Evolutionary conservation across 2,329 filamentous ascomycete genomes (phyloP).

Genomic region (Colletotrichum agaves): DNA sequence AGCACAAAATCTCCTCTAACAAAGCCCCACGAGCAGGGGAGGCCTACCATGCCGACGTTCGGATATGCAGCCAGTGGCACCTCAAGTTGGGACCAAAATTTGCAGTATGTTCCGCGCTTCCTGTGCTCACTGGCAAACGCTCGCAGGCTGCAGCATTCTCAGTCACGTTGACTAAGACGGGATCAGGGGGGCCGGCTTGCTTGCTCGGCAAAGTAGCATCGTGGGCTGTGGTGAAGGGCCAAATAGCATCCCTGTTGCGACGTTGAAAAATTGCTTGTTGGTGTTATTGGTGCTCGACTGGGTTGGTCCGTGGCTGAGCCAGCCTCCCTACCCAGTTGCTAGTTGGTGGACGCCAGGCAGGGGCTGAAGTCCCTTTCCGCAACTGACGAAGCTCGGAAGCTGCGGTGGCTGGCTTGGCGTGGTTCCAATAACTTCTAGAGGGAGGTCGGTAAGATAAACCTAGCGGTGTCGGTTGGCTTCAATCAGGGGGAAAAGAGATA

Average conservation of each 20-base stretch:
- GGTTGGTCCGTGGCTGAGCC: conserved; percentile 18
- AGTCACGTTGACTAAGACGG: neutral
- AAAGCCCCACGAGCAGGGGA: conserved; percentile 12
- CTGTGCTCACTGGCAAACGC: neutral
- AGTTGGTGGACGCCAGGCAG: conserved; percentile 2
- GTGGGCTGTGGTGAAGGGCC: conserved; percentile 18
- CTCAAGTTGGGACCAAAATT: neutral
- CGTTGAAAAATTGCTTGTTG: conserved; percentile 16
- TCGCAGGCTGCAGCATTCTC: conserved; percentile 10
- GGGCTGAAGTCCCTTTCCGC: conserved; percentile 10
- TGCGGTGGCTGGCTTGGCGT: neutral
- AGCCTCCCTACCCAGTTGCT: conserved; percentile 2
- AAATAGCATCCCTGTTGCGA: conserved; percentile 27
- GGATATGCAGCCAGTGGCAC: conserved; percentile 1
- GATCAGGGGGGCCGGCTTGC: conserved; percentile 7
- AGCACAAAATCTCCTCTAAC: conserved; percentile 21
- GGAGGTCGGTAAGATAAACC: neutral
- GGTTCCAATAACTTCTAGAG: neutral
- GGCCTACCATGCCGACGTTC: neutral
- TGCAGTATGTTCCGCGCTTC: neutral
- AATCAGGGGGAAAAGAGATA: neutral
- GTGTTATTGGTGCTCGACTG: conserved; percentile 1
- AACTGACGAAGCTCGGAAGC: neutral
- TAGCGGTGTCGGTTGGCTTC: neutral
- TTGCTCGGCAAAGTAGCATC: conserved; percentile 4